A percentile compares a stretch with the other conserved stretches of the same genome.
phyloP scores from a whole-genome alignment of 2,329 filamentous ascomycete species.

The Meredithiella fracta region DNA sequence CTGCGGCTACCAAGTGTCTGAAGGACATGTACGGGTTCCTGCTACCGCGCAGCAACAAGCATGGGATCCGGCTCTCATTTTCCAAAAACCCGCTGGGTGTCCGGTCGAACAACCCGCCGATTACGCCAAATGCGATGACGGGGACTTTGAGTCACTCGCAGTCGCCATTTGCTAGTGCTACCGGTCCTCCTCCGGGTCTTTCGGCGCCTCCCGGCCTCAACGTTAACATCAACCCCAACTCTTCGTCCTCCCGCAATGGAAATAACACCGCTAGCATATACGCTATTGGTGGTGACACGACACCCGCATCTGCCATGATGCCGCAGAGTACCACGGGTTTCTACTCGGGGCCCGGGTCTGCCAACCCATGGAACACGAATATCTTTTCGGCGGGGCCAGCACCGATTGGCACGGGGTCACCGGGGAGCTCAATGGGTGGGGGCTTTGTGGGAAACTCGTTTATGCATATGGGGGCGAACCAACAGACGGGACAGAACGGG shows the following conservation, averaged over 20 bases:
- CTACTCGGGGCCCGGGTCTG: conserved; percentile 10
- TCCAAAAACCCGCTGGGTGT: conserved; percentile 95
- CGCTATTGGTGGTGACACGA: not conserved
- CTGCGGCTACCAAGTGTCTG: conserved; percentile 79
- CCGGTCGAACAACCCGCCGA: conserved; percentile 34
- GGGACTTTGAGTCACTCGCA: conserved; percentile 28
- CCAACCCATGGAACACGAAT: conserved; percentile 13
- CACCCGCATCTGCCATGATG: conserved; percentile 2
- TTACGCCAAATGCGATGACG: conserved; percentile 23
- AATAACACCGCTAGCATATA: not conserved
- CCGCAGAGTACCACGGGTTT: conserved; percentile 6
- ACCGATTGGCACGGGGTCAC: conserved; percentile 1
- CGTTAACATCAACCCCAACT: conserved; percentile 17
- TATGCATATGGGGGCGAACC: conserved; percentile 1
- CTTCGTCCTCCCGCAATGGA: conserved; percentile 18
- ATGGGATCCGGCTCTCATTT: conserved; percentile 87
- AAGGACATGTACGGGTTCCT: conserved; percentile 76
- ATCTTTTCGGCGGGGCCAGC: not conserved
- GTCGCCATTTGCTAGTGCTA: conserved; percentile 50
- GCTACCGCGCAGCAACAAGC: conserved; percentile 83
- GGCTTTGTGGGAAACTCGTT: not conserved
- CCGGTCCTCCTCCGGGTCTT: conserved; percentile 69
- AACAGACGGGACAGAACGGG: not conserved
- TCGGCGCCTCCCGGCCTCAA: conserved; percentile 49
- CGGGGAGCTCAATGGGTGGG: not conserved